Evolutionary conservation across 306 rosid species (phyloP).

Genomic region (Trifolium pratense): DNA sequence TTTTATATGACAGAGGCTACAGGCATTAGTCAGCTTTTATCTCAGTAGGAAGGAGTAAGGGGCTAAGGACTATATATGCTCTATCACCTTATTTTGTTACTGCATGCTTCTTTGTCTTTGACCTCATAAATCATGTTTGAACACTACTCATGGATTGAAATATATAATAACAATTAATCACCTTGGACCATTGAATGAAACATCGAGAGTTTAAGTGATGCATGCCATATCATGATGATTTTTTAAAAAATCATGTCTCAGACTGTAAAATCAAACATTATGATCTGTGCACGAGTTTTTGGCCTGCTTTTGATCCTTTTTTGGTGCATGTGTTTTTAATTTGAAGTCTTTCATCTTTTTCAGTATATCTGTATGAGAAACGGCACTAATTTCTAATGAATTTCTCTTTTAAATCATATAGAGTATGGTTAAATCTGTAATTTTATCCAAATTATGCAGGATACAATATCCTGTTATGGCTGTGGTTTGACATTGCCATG

Average conservation of each 20-base stretch:
- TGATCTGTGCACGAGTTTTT: not conserved
- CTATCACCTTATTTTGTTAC: not conserved
- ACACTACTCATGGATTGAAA: not conserved
- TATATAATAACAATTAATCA: not conserved
- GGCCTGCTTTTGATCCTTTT: not conserved
- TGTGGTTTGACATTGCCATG: conserved; percentile 66
- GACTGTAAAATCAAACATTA: not conserved
- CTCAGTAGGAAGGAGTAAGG: conserved; percentile 3
- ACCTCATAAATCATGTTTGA: conserved; percentile 16
- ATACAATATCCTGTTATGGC: conserved; percentile 65
- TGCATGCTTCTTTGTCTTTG: not conserved
- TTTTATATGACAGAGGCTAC: conserved; percentile 9
- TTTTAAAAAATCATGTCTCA: not conserved
- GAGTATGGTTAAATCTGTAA: too few species aligned
- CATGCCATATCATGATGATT: not conserved
- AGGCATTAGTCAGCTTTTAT: conserved; percentile 15
- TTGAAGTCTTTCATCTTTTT: not conserved
- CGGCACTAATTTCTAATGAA: conserved; percentile 8
- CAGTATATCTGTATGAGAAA: not conserved
- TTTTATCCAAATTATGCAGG: conserved; percentile 57
- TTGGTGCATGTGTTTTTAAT: not conserved
- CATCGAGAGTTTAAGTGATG: conserved; percentile 11
- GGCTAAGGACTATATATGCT: not conserved
- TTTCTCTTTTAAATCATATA: not conserved
- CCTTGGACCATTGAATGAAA: conserved; percentile 3